Evolutionary conservation across 768 basidiomycete genomes (phyloP).

Genomic region (Suillus clintonianus): DNA sequence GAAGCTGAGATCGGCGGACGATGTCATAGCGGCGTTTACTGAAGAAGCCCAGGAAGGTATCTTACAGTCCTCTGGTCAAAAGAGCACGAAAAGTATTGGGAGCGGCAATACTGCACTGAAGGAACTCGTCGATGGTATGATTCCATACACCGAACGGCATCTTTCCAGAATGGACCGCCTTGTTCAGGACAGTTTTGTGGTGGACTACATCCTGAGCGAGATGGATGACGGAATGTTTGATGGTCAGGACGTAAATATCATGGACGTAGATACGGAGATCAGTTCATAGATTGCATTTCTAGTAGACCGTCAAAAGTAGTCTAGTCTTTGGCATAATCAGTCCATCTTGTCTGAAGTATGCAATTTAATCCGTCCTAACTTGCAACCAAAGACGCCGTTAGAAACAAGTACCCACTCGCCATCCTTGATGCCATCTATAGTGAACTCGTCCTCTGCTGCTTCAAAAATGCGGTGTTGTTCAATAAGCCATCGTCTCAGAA

Average conservation of each 20-base stretch:
- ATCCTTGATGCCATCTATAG: conserved; percentile 40
- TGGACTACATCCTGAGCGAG: conserved; percentile 86
- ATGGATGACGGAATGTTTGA: conserved; percentile 83
- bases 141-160: conserved; percentile 96
- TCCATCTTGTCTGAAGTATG: not conserved
- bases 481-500: conserved; percentile 69
- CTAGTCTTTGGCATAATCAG: conserved; percentile 2
- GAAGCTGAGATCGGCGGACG: conserved; percentile 73
- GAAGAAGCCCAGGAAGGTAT: conserved; percentile 17
- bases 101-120: conserved; percentile 44
- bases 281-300: not conserved
- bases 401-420: conserved; percentile 72
- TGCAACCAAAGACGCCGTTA: conserved; percentile 74
- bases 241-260: conserved; percentile 43
- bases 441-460: conserved; percentile 45
- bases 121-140: conserved; percentile 81
- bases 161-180: conserved; percentile 80
- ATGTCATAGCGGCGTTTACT: conserved; percentile 68
- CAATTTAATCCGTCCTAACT: conserved; percentile 43
- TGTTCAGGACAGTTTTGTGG: conserved; percentile 93
- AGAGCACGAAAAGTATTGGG: conserved; percentile 25
- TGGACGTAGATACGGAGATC: conserved; percentile 38
- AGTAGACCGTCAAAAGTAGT: conserved; percentile 17
- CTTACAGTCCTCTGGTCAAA: conserved; percentile 25
- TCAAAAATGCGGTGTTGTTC: conserved; percentile 58